A percentile compares a stretch with the other conserved stretches of the same genome.
phyloP scores from a whole-genome alignment of 2,329 filamentous ascomycete species.

The Diaporthe eres region DNA sequence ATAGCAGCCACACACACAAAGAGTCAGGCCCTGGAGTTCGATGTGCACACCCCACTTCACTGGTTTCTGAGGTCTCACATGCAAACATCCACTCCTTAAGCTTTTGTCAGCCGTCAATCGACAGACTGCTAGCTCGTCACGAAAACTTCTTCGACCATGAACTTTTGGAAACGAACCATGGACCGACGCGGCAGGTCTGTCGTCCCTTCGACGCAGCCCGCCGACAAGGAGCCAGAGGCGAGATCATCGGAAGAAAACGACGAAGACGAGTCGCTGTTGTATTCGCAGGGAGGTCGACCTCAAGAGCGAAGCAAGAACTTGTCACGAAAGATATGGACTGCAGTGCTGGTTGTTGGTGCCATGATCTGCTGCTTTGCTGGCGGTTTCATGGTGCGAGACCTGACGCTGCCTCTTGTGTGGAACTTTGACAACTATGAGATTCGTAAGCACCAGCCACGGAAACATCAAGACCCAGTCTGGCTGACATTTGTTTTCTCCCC shows the following conservation, averaged over 20 bases:
- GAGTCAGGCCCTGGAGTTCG: neutral
- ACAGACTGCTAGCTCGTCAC: neutral
- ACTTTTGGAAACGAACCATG: neutral
- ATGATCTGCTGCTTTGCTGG: slow-evolving; percentile 20
- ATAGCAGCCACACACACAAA: slow-evolving; percentile 10
- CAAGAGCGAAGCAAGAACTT: neutral
- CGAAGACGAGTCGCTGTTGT: slow-evolving; percentile 17
- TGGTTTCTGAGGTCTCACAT: neutral
- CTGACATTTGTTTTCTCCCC: accelerated
- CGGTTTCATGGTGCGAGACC: neutral
- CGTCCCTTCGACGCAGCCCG: neutral
- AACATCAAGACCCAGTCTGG: too few species aligned
- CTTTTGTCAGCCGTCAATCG: neutral
- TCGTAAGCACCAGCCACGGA: neutral
- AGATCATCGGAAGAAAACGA: neutral
- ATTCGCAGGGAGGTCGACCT: neutral
- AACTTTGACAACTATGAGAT: slow-evolving; percentile 14
- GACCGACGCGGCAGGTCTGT: neutral
- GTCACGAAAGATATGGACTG: neutral
- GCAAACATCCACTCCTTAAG: neutral
- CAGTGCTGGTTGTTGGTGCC: neutral
- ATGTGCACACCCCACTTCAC: neutral
- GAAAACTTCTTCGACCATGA: neutral
- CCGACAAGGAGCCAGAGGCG: neutral
- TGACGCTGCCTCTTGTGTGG: slow-evolving; percentile 15